A percentile compares a stretch with the other conserved stretches of the same genome.
These are phyloP conservation scores for Sphagnum contortum DNA, from an alignment of 225 moss, liverwort and hornwort species.

Conservation along the genomic window DNA sequence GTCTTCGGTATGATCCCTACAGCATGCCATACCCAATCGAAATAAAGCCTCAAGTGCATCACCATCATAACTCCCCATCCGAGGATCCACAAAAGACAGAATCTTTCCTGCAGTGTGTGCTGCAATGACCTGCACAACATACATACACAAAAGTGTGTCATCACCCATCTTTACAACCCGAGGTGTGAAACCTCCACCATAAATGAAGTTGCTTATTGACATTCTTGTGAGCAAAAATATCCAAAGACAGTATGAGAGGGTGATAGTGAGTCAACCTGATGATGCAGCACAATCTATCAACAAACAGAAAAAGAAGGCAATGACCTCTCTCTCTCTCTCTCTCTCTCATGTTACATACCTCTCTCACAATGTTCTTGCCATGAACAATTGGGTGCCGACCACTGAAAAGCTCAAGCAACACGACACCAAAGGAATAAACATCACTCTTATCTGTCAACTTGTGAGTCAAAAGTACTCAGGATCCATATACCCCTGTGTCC, in stretches of 20 bases:
- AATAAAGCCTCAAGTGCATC: slow-evolving; percentile 1
- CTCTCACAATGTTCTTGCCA: slow-evolving; percentile 12
- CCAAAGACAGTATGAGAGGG: background rate
- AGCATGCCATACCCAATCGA: slow-evolving; percentile 4
- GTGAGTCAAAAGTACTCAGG: slow-evolving; percentile 16
- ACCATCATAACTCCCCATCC: slow-evolving; percentile 2
- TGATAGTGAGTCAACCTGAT: background rate
- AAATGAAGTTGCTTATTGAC: background rate
- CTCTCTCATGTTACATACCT: slow-evolving; percentile 1
- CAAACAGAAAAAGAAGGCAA: background rate
- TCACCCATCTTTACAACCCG: no score
- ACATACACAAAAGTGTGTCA: background rate
- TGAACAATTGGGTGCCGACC: slow-evolving; percentile 4
- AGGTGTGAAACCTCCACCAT: background rate
- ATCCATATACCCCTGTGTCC: slow-evolving; percentile 7
- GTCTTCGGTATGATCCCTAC: slow-evolving; percentile 2
- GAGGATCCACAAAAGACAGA: slow-evolving; percentile 5
- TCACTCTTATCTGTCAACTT: background rate
- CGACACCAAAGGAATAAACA: slow-evolving; percentile 3
- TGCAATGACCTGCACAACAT: background rate
- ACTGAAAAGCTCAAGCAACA: slow-evolving; percentile 9
- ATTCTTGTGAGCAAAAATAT: background rate
- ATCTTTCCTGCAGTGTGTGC: slow-evolving; percentile 1
- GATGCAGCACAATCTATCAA: background rate
- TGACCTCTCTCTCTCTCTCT: no score